Base-by-base conservation (phyloP, 1,284 basidiomycete genomes). In the Puccinia polysora region DNA sequence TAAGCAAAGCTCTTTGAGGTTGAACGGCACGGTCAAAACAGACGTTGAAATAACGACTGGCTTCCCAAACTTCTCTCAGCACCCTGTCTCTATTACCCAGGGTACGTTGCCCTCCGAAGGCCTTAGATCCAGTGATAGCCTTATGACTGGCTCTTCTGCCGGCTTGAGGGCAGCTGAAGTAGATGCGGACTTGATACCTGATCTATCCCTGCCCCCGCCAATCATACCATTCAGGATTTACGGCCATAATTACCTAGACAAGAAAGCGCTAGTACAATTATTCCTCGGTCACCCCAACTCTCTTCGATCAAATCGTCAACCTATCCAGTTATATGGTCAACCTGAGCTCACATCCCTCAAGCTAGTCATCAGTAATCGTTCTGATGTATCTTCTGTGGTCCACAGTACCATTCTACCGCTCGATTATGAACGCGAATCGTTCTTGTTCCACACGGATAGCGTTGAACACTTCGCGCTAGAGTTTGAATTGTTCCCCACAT, bases 401-500 rank as follows among this genome's bases (percentile, higher is more conserved):
- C 92, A 93, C 78, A 91, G 86, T 53, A 86, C 96, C 74, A 87
- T 92, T 34, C 83, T 97, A 43, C 92, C 95, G 1, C 85, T 92
- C 52, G 85, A 85, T 28, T 87, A 89, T 75, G 87, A 89, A 74
- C 84, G 87, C 74, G 90, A 91, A 77, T 86, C 88, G 4, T 93
- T 97, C 78, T 84, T 88, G 6, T 97, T 98, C 83, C 95, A 97
- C 80, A 86, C 91, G 78, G 87, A 79, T 83, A 85, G 78, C 75
- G 81, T 95, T 23, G 86, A 88, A 64, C 84, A 85, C 43, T 86
- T 97, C 73, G 86, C 87, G 1, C 82, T 99, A 76, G 91, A 97
- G 79, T 91, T 97, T 79, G 97, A 95, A 47, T 83, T 98, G 30
- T 97, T 95, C 82, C 96, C 96, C 7, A 97, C 91, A 74, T 98